Base-by-base conservation (phyloP, 768 basidiomycete genomes). In the Lentinula lateritia region DNA sequence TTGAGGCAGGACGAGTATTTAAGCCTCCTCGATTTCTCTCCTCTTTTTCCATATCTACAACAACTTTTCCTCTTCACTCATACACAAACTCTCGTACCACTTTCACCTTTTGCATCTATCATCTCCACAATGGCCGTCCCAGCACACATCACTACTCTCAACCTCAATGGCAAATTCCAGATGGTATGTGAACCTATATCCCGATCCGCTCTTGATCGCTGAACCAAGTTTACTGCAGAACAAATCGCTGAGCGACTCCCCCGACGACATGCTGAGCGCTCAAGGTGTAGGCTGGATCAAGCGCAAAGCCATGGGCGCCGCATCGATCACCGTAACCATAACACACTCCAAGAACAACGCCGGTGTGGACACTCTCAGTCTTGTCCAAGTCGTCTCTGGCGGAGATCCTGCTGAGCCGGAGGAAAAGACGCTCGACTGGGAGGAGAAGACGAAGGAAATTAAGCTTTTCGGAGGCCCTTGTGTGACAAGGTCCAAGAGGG, bases 281-380 rank as follows among this genome's bases (percentile, higher is more conserved):
- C 91, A 92, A 70, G 91, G 90, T 52, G 79, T 92, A 36, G 70
- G 86, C 41, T 93, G 90, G 90, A 61, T 85, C 52, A 88, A 76
- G 64, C 83, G 91, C 66, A 85, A 80, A 61, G 80, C 81, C 32
- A 90, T 93, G 66, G 60, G 69, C 32, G 36, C 76, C 28, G 85
- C 80, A 38, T 83, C 81, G 13, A 67, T 92, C 48, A 88, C 85
- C 32, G 80, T 91, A 43, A 60, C 57, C 48, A 70, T 90, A 66
- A 87, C 83, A 61, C 90, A 92, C 68, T 83, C 78, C 74, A 85
- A 79, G 63, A 82, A 88, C 52, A 83, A 80, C 16, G 72, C 70
- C 1, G 82, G 79, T 39, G 66, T 83, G 35, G 90, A 92, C 70
- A 83, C 80, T 68, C 82, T 92, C 63, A 83, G 86, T 58, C 80